Evolutionary conservation across 2,329 filamentous ascomycete species (phyloP), one percentile per base, ranked within the genome.

Genomic region (Penicillium sp.): DNA sequence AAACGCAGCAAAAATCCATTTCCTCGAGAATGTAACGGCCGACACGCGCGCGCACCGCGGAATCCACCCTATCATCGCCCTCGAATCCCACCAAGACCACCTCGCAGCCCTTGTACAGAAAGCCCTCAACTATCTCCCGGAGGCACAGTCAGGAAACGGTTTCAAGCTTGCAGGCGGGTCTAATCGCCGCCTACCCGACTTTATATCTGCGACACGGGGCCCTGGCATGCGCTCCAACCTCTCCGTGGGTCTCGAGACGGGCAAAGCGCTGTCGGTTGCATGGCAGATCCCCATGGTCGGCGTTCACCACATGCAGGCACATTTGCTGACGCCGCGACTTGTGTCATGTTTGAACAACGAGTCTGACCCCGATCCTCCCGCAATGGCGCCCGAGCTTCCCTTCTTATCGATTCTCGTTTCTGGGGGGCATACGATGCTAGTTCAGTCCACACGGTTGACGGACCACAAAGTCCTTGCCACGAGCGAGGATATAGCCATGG

Each of bases 261-360:
- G 91, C 16, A 97, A 97, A 74, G 94, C 92, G 0, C 81, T 97
- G 18, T 86, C 92, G 0, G 80, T 90, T 18, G 92, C 91, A 36
- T 96, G 90, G 90, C 82, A 86, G 60, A 82, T 92, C 36, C 92
- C 93, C 3, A 77, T 97, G 31, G 72, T 97, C 1, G 94, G 86
- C 0, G 90, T 97, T 1, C 90, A 99, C 72, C 94, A 99, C 73
- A 97, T 99, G 94, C 92, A 97, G 71, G 94, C 92, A 10, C 94
- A 99, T 73, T 89, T 94, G 16, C 77, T 99, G 58, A 97, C 94
- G 16, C 90, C 93, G 14, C 83, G 91, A 9, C 82, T 99, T 40
- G 86, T 88, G 4, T 76, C 79, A 31, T 89, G 89, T 5, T 73
- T 93, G 56, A 69, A 78, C 49, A 61, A 56, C 18, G 59, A 58